phyloP scores from a whole-genome alignment of 345 rosid species.

The Arabis alpina region DNA sequence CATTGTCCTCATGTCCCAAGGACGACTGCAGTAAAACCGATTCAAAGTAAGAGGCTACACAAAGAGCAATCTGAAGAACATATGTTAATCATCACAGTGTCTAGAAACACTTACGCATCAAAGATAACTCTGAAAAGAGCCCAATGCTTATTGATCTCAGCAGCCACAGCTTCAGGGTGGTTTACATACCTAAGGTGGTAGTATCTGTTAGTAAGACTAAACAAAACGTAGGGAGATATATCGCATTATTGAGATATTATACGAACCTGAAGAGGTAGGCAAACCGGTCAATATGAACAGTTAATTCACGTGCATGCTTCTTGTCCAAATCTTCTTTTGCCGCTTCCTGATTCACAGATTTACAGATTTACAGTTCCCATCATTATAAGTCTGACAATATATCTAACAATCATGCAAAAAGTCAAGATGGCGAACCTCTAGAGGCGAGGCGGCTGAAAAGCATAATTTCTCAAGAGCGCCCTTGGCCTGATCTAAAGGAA shows the following conservation, averaged over 20 bases:
- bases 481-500: slow-evolving; percentile 86
- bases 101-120: slow-evolving; percentile 69
- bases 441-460: slow-evolving; percentile 78
- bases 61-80: slow-evolving; percentile 24
- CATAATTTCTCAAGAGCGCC: slow-evolving; percentile 83
- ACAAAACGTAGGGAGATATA: slow-evolving; percentile 23
- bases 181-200: slow-evolving; percentile 73
- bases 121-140: slow-evolving; percentile 87
- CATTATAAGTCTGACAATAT: slow-evolving; percentile 9
- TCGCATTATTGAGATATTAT: slow-evolving; percentile 11
- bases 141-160: slow-evolving; percentile 90
- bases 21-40: slow-evolving; percentile 70
- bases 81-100: slow-evolving; percentile 8
- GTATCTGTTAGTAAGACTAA: slow-evolving; percentile 35
- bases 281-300: slow-evolving; percentile 93
- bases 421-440: slow-evolving; percentile 63
- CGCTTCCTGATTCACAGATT: slow-evolving; percentile 59
- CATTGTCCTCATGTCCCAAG: slow-evolving; percentile 99
- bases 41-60: slow-evolving; percentile 31
- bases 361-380: slow-evolving; percentile 12
- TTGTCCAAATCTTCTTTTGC: slow-evolving; percentile 77
- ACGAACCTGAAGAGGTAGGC: slow-evolving; percentile 94
- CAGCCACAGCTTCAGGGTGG: slow-evolving; percentile 98
- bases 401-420: slow-evolving; percentile 25
- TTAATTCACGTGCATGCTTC: slow-evolving; percentile 89